Evolutionary conservation across 345 rosid genomes (phyloP).

Genomic region (Pugionium dolabratum): DNA sequence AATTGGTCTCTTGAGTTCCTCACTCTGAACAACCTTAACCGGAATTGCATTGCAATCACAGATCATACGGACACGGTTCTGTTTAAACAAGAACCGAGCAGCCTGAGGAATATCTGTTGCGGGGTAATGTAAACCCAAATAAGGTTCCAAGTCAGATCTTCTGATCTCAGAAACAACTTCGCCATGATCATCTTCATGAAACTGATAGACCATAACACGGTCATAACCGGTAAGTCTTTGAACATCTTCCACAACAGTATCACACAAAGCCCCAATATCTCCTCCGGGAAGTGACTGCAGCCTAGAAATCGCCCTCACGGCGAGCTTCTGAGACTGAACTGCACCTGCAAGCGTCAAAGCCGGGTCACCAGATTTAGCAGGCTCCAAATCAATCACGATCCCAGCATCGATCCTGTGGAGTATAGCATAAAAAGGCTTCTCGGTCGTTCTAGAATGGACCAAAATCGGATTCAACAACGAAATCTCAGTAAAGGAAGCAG

Average conservation of each 20-base stretch:
- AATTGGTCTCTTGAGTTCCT: constrained; percentile 64
- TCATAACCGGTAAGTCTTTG: constrained; percentile 83
- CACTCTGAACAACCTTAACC: constrained; percentile 63
- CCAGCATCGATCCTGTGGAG: constrained; percentile 79
- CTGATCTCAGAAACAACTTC: constrained; percentile 84
- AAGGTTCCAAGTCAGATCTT: constrained; percentile 86
- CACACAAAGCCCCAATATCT: constrained; percentile 76
- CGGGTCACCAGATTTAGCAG: constrained; percentile 61
- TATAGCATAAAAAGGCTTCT: constrained; percentile 75
- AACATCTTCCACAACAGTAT: constrained; percentile 84
- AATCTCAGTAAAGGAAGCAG: constrained; percentile 63
- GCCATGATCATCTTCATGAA: constrained; percentile 89
- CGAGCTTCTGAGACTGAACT: constrained; percentile 84
- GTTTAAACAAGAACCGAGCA: constrained; percentile 79
- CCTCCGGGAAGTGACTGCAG: constrained; percentile 83
- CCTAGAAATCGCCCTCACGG: constrained; percentile 77
- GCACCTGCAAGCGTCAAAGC: constrained; percentile 73
- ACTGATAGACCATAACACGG: constrained; percentile 85
- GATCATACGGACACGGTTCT: constrained; percentile 75
- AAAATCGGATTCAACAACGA: constrained; percentile 68
- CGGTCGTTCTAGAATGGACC: constrained; percentile 59
- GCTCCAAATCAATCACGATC: constrained; percentile 82
- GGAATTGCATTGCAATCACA: constrained; percentile 72
- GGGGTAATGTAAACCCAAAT: constrained; percentile 86
- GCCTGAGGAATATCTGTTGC: constrained; percentile 88